These are phyloP conservation scores for Fusarium scirpi DNA, from an alignment of 2,329 filamentous ascomycete genomes.

Conservation along the genomic window DNA sequence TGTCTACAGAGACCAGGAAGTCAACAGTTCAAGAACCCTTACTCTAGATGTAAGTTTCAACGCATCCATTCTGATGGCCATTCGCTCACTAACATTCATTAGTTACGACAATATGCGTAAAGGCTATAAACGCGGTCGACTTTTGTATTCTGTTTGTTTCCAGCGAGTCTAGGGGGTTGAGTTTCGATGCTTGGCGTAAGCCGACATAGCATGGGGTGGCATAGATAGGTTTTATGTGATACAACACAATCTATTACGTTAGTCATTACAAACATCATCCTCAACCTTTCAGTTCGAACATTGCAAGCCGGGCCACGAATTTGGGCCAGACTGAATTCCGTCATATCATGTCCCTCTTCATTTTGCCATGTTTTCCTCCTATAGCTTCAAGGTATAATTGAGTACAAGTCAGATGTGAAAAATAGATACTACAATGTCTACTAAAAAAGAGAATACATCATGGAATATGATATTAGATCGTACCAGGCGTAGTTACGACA, in stretches of 20 bases:
- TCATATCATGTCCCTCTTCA: not conserved
- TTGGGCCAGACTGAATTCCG: not conserved
- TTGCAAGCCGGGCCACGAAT: not conserved
- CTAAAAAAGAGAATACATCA: not conserved
- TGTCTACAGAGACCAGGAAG: constrained; percentile 93
- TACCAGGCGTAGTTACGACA: not conserved
- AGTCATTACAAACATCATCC: not conserved
- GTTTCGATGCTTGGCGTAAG: constrained; percentile 16
- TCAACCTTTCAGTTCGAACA: not conserved
- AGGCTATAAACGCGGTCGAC: not conserved
- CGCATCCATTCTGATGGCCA: not conserved
- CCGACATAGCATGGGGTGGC: constrained; percentile 2
- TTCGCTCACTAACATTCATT: constrained; percentile 17
- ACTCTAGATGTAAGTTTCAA: constrained; percentile 87
- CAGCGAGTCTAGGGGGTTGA: constrained; percentile 13
- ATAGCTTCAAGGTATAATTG: not conserved
- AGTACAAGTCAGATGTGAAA: not conserved
- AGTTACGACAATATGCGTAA: constrained; percentile 54
- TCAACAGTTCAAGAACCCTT: constrained; percentile 90
- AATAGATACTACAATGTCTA: not conserved
- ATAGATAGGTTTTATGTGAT: constrained; percentile 8
- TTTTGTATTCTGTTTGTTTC: constrained; percentile 5
- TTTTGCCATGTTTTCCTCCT: not conserved
- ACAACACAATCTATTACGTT: constrained; percentile 17
- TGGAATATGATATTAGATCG: not conserved